phyloP scores from a whole-genome alignment of 1,284 basidiomycete species.

The Tausonia pullulans region DNA sequence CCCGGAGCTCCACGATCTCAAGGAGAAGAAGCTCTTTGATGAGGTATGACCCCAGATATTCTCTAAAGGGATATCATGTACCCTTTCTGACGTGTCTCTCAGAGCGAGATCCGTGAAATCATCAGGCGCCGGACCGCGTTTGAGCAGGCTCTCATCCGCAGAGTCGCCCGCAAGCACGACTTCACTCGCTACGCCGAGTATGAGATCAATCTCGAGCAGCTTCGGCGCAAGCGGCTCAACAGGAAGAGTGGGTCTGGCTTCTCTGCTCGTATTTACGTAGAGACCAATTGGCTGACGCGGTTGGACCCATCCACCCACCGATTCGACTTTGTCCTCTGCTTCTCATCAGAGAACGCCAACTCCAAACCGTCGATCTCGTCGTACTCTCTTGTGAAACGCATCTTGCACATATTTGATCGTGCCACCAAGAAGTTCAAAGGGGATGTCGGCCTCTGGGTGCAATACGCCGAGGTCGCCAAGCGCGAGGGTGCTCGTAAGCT shows the following conservation, averaged over 20 bases:
- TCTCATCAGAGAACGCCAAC: conserved; percentile 8
- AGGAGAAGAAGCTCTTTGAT: conserved; percentile 76
- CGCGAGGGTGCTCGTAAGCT: conserved; percentile 67
- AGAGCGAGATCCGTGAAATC: conserved; percentile 74
- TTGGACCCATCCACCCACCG: conserved; percentile 3
- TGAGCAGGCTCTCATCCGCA: conserved; percentile 71
- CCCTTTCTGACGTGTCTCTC: neutral
- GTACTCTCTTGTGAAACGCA: conserved; percentile 66
- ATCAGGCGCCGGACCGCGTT: conserved; percentile 72
- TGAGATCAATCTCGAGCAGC: conserved; percentile 75
- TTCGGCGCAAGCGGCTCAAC: conserved; percentile 61
- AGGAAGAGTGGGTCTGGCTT: conserved; percentile 49
- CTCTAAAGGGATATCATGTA: neutral
- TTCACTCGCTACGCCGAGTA: conserved; percentile 85
- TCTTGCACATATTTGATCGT: conserved; percentile 83
- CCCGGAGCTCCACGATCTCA: conserved; percentile 87
- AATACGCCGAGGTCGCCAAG: conserved; percentile 76
- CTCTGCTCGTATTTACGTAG: neutral
- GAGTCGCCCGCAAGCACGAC: conserved; percentile 73
- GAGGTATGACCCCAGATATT: conserved; percentile 42
- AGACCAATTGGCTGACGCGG: neutral
- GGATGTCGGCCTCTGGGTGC: conserved; percentile 75
- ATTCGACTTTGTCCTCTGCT: conserved; percentile 16
- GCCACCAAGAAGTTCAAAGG: conserved; percentile 79
- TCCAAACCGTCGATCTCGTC: conserved; percentile 54